Conservation (phyloP, 2,329 filamentous ascomycete genomes). For the Coniella vitis region DNA sequence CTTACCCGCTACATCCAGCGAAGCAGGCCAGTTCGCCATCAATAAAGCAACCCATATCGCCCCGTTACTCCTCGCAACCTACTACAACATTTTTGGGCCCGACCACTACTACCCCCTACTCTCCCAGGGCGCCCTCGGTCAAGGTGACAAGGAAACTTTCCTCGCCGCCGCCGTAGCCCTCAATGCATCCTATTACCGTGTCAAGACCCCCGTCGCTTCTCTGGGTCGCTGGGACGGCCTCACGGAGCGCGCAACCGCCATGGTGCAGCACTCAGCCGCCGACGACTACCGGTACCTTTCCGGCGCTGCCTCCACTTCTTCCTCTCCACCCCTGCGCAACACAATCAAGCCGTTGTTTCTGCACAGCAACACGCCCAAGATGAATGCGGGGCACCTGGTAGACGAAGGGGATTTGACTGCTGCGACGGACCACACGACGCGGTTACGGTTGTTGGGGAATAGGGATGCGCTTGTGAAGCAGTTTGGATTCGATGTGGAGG, state of each 20-base stretch:
- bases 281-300: constrained; percentile 21
- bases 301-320: neutral
- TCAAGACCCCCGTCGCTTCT: constrained; percentile 26
- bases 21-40: constrained; percentile 42
- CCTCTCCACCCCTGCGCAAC: constrained; percentile 6
- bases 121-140: constrained; percentile 34
- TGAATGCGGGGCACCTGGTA: constrained; percentile 26
- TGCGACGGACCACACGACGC: constrained; percentile 17
- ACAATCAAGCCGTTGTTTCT: constrained; percentile 26
- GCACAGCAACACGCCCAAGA: constrained; percentile 31
- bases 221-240: constrained; percentile 27
- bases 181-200: constrained; percentile 32
- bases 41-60: constrained; percentile 40
- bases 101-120: constrained; percentile 42
- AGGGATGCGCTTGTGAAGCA: constrained; percentile 19
- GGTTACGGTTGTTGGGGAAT: constrained; percentile 25
- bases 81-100: constrained; percentile 51
- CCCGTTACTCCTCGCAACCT: constrained; percentile 41
- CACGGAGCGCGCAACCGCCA: constrained; percentile 20
- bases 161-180: constrained; percentile 36
- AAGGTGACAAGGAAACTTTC: constrained; percentile 45
- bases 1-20: constrained; percentile 20
- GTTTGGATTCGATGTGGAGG: constrained; percentile 28
- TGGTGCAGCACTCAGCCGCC: constrained; percentile 26
- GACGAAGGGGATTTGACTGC: constrained; percentile 17